Percentiles rank a stretch among this genome's conserved stretches.
phyloP scores from a whole-genome alignment of 345 rosid genomes.

The Linum usitatissimum region DNA sequence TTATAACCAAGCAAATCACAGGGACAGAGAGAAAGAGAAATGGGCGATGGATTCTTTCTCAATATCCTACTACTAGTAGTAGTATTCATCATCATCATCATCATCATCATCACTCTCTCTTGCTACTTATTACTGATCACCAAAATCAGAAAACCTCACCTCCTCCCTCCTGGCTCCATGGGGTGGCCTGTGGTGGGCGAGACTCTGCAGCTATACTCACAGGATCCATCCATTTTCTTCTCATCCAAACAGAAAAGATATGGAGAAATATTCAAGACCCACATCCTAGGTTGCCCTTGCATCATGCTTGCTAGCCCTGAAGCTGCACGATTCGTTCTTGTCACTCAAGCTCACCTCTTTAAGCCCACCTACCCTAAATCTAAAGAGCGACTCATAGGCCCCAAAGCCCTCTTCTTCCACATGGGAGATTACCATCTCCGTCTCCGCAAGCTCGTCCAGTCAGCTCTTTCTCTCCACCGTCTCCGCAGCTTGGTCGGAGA shows the following conservation, averaged over 20 bases:
- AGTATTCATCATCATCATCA: too few relatives aligned
- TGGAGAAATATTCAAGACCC: conserved; percentile 89
- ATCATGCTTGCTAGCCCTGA: conserved; percentile 89
- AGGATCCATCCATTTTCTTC: conserved; percentile 54
- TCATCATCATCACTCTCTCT: neutral
- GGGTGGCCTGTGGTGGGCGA: conserved; percentile 69
- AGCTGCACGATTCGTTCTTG: conserved; percentile 66
- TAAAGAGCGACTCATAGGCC: conserved; percentile 78
- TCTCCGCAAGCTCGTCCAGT: conserved; percentile 52
- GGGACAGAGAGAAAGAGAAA: neutral
- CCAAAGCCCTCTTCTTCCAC: conserved; percentile 75
- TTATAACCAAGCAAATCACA: neutral
- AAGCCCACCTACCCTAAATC: conserved; percentile 88
- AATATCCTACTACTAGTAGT: conserved; percentile 13
- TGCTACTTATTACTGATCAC: conserved; percentile 3
- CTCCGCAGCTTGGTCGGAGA: conserved; percentile 47
- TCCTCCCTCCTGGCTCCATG: conserved; percentile 67
- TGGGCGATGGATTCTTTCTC: conserved; percentile 21
- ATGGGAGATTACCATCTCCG: conserved; percentile 71
- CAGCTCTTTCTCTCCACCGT: conserved; percentile 45
- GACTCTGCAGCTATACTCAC: conserved; percentile 59
- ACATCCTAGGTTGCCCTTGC: conserved; percentile 81
- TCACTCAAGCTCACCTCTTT: conserved; percentile 63
- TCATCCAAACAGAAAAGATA: conserved; percentile 50
- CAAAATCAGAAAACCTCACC: too few relatives aligned